These are phyloP conservation scores for Marasmius sp. DNA, from an alignment of 1,284 basidiomycete species.

Conservation along the genomic window DNA sequence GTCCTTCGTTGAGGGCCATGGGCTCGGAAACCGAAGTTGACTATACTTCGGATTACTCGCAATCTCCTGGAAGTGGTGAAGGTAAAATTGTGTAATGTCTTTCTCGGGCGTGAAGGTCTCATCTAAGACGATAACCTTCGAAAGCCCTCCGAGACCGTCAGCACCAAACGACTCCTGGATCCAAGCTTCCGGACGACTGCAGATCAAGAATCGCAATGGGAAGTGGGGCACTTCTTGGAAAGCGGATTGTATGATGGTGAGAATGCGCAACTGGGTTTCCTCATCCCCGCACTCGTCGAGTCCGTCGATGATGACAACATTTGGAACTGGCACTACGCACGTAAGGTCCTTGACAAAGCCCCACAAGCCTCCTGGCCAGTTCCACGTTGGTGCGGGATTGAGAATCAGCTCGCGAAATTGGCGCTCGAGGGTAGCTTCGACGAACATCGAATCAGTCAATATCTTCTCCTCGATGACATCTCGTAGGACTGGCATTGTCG, in stretches of 20 bases:
- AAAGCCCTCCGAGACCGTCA: not conserved
- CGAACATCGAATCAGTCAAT: not conserved
- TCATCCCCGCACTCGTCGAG: slow-evolving; percentile 17
- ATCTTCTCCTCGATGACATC: not conserved
- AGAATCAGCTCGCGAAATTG: slow-evolving; percentile 2
- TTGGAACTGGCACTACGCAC: not conserved
- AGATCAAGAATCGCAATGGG: slow-evolving; percentile 18
- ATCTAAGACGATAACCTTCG: not conserved
- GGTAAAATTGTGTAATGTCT: not conserved
- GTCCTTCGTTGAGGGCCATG: slow-evolving; percentile 6
- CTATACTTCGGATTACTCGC: not conserved
- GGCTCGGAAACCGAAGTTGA: not conserved
- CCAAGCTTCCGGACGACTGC: slow-evolving; percentile 18
- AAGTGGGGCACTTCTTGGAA: not conserved
- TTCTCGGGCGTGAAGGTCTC: not conserved
- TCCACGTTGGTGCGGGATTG: not conserved
- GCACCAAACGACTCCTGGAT: slow-evolving; percentile 14
- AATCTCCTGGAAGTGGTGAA: not conserved
- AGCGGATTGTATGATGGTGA: not conserved
- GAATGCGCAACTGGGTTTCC: not conserved
- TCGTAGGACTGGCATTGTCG: not conserved
- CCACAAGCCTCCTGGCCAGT: not conserved
- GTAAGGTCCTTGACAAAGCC: not conserved
- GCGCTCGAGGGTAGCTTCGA: not conserved
- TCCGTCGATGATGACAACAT: slow-evolving; percentile 17